A percentile compares a stretch with the other conserved stretches of the same genome.
These are phyloP conservation scores for Monotropa hypopitys DNA, from an alignment of 179 eudicot genomes.

Conservation along the genomic window DNA sequence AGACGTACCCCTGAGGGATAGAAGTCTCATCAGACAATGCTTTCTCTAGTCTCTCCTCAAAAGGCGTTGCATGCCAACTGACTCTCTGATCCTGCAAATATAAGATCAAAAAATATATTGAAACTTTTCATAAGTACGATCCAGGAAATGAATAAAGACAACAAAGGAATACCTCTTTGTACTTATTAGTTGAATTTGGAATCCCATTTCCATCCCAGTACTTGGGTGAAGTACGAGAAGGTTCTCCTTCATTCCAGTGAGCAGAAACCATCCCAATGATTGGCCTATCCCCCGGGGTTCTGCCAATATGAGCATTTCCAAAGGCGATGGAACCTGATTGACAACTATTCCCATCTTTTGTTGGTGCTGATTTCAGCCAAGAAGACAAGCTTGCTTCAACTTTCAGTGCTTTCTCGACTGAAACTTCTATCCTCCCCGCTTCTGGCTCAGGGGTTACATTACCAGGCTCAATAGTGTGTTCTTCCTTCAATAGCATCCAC, in stretches of 20 bases:
- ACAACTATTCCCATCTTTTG: conserved; percentile 11
- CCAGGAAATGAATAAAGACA: neutral
- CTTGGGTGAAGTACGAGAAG: conserved; percentile 41
- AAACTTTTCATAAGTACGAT: neutral
- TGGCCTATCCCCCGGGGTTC: conserved; percentile 56
- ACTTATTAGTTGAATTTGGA: conserved; percentile 85
- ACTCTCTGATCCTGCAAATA: conserved; percentile 82
- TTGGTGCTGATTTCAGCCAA: conserved; percentile 47
- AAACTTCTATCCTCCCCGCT: conserved; percentile 10
- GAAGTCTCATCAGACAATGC: conserved; percentile 63
- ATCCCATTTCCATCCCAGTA: conserved; percentile 92
- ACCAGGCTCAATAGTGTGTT: conserved; percentile 13
- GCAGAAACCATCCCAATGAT: conserved; percentile 72
- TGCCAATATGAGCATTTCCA: conserved; percentile 26
- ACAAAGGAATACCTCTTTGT: conserved; percentile 60
- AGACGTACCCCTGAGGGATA: conserved; percentile 38
- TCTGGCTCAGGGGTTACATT: conserved; percentile 16
- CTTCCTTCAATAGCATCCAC: conserved; percentile 28
- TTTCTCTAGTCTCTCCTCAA: conserved; percentile 90
- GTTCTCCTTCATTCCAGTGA: conserved; percentile 60
- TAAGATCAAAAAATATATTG: neutral
- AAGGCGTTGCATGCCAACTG: conserved; percentile 91
- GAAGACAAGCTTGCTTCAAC: conserved; percentile 51
- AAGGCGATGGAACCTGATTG: conserved; percentile 9
- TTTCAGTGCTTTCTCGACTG: conserved; percentile 19